These are phyloP conservation scores for Ustilago trichophora DNA, from an alignment of 1,284 basidiomycete species.

Conservation along the genomic window DNA sequence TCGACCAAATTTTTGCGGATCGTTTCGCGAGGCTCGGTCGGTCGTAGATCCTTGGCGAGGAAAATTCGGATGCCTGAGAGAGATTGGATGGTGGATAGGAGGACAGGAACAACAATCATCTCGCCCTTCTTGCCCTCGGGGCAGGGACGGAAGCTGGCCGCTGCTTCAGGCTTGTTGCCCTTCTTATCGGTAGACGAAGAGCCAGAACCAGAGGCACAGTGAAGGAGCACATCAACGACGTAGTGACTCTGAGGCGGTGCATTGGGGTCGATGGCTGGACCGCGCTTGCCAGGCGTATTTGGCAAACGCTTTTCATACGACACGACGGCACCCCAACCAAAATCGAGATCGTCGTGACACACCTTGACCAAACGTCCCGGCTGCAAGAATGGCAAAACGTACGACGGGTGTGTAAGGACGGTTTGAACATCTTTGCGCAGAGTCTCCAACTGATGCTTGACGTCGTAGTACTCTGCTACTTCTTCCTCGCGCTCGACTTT, in stretches of 20 bases:
- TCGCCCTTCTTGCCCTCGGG: slow-evolving; percentile 66
- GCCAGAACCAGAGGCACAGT: slow-evolving; percentile 76
- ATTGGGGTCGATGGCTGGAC: slow-evolving; percentile 57
- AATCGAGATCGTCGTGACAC: slow-evolving; percentile 85
- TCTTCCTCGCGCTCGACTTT: slow-evolving; percentile 82
- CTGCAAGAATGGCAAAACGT: slow-evolving; percentile 91
- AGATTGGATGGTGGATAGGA: slow-evolving; percentile 84
- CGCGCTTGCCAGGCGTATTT: slow-evolving; percentile 43
- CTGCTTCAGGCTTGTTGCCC: slow-evolving; percentile 4
- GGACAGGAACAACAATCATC: slow-evolving; percentile 86
- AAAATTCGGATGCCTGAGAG: slow-evolving; percentile 88
- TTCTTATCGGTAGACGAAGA: slow-evolving; percentile 25
- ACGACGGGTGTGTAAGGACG: slow-evolving; percentile 93
- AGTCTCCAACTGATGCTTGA: slow-evolving; percentile 87
- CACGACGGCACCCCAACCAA: slow-evolving; percentile 94
- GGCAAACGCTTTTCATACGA: slow-evolving; percentile 86
- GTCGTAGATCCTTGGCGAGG: slow-evolving; percentile 88
- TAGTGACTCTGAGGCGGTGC: slow-evolving; percentile 90
- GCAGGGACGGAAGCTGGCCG: slow-evolving; percentile 45
- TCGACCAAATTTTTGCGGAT: slow-evolving; percentile 89
- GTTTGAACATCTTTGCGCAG: slow-evolving; percentile 85
- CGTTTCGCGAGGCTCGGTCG: slow-evolving; percentile 79
- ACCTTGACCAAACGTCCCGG: slow-evolving; percentile 89
- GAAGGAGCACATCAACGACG: slow-evolving; percentile 90
- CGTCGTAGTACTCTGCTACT: slow-evolving; percentile 89